These are phyloP conservation scores for Purshia tridentata DNA, from an alignment of 306 rosid genomes.

Conservation along the genomic window DNA sequence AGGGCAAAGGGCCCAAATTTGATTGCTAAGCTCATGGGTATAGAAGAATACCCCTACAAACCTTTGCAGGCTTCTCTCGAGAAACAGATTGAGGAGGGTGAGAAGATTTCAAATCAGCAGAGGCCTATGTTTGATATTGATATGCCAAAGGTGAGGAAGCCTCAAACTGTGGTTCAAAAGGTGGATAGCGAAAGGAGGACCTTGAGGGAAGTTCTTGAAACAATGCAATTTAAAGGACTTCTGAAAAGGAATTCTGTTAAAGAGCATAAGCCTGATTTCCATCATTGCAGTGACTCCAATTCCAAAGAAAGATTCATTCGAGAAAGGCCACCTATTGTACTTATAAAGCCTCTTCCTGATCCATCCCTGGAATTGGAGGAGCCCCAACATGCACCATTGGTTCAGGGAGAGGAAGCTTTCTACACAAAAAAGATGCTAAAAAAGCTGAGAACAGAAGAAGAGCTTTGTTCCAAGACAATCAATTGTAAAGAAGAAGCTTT, in stretches of 20 bases:
- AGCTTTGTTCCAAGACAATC: constrained; percentile 33
- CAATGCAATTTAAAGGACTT: constrained; percentile 59
- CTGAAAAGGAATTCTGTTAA: constrained; percentile 37
- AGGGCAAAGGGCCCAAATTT: constrained; percentile 50
- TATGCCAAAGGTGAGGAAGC: constrained; percentile 43
- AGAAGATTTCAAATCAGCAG: constrained; percentile 46
- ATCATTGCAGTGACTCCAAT: constrained; percentile 23
- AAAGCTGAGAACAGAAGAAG: constrained; percentile 38
- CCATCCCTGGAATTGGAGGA: constrained; percentile 27
- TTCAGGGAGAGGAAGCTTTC: constrained; percentile 35
- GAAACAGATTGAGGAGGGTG: constrained; percentile 43
- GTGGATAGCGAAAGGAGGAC: constrained; percentile 47
- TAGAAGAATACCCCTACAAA: constrained; percentile 56
- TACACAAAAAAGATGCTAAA: constrained; percentile 27
- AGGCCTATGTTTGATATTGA: constrained; percentile 54
- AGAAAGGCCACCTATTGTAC: constrained; percentile 61
- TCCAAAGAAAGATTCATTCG: constrained; percentile 19
- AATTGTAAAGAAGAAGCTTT: constrained; percentile 35
- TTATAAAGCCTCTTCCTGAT: constrained; percentile 61
- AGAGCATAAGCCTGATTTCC: constrained; percentile 34
- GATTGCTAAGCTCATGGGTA: constrained; percentile 90
- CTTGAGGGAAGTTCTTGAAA: constrained; percentile 70
- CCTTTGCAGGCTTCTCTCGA: constrained; percentile 35
- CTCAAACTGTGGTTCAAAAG: constrained; percentile 30
- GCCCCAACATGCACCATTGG: constrained; percentile 23